A percentile compares a stretch with the other conserved stretches of the same genome.
Conservation (phyloP, 371 early-diverging fungal species). For the Rhizopus delemar region DNA sequence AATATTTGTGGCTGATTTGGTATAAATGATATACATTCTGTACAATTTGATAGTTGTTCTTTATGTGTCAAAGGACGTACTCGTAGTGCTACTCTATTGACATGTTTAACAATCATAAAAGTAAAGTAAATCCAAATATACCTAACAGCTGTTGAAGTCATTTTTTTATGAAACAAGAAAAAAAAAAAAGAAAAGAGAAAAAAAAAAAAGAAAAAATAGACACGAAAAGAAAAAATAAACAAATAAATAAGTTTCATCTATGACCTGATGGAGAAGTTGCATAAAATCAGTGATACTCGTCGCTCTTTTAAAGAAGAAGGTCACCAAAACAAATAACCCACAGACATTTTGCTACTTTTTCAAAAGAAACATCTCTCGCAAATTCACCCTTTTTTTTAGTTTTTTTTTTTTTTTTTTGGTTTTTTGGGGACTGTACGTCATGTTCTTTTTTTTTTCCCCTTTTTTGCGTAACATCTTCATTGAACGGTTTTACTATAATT, state of each 20-base stretch:
- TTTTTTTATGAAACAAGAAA: slow-evolving; percentile 3
- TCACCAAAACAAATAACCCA: slow-evolving; percentile 3
- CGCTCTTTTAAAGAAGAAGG: background rate
- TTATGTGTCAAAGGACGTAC: slow-evolving; percentile 78
- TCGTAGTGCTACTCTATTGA: slow-evolving; percentile 73
- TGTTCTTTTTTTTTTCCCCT: no score
- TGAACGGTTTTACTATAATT: no score
- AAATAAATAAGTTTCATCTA: background rate
- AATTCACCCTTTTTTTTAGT: background rate
- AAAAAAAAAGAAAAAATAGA: slow-evolving; percentile 1
- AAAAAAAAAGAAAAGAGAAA: slow-evolving; percentile 3
- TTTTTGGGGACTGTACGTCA: background rate
- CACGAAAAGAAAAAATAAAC: background rate
- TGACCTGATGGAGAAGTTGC: slow-evolving; percentile 1
- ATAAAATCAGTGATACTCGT: background rate
- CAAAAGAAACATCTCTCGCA: no score
- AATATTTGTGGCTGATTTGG: slow-evolving; percentile 64
- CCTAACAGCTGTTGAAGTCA: slow-evolving; percentile 47
- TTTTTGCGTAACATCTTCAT: no score
- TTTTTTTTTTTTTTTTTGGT: slow-evolving; percentile 2
- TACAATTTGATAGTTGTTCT: slow-evolving; percentile 67
- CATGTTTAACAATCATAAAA: no score
- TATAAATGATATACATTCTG: slow-evolving; percentile 68
- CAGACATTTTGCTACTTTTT: background rate
- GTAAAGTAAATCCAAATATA: slow-evolving; percentile 11